Conservation (phyloP, 176 grass and related monocot species). For the Bolboschoenus planiculmis region DNA sequence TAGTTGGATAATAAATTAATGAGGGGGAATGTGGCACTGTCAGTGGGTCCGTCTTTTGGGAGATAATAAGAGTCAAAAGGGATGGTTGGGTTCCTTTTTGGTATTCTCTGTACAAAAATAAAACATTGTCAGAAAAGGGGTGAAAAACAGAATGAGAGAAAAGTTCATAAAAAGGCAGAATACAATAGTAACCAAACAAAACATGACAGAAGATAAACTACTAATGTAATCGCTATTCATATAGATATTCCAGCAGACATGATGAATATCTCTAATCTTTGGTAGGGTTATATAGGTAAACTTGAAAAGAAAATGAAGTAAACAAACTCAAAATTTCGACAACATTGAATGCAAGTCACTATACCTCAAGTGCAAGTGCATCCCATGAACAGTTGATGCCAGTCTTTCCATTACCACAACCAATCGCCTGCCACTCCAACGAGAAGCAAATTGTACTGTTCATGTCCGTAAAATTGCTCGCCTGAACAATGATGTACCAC, state of each 20-base stretch:
- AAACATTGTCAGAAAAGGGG: constrained; percentile 9
- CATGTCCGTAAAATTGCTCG: constrained; percentile 38
- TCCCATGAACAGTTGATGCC: constrained; percentile 76
- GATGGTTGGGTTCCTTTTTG: constrained; percentile 51
- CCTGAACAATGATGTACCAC: constrained; percentile 78
- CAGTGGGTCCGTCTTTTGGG: constrained; percentile 40
- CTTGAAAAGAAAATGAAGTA: background rate
- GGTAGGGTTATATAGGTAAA: background rate
- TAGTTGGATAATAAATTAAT: constrained; percentile 72
- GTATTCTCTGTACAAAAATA: constrained; percentile 61
- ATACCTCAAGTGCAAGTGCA: constrained; percentile 61
- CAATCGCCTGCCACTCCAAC: constrained; percentile 63
- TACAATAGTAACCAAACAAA: constrained; percentile 8
- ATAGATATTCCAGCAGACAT: background rate
- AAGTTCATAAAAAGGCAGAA: constrained; percentile 14
- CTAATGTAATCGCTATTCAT: background rate
- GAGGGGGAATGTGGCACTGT: constrained; percentile 41
- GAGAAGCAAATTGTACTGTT: constrained; percentile 70
- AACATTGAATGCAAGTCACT: constrained; percentile 2
- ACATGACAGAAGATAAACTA: constrained; percentile 23
- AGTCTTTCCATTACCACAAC: constrained; percentile 70
- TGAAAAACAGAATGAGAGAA: background rate
- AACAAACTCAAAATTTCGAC: background rate
- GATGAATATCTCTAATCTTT: background rate
- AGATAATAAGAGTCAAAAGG: constrained; percentile 81